A percentile compares a stretch with the other conserved stretches of the same genome.
These are phyloP conservation scores for Solanum chilense DNA, from an alignment of 257 asterid species.

Conservation along the genomic window DNA sequence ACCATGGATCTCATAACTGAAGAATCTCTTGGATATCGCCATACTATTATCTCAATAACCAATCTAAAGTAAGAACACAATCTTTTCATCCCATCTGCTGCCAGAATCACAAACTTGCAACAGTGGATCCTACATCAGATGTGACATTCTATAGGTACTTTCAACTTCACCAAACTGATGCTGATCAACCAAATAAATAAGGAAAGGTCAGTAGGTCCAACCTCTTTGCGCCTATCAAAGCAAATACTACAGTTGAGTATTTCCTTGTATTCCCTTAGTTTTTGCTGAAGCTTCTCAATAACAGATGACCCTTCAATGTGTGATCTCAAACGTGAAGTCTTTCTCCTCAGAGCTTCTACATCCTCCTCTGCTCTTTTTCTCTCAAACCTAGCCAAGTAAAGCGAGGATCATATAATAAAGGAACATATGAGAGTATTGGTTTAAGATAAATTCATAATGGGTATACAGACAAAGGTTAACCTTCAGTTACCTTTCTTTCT, in stretches of 20 bases:
- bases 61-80: not conserved
- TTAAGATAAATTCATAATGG: not conserved
- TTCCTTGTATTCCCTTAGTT: conserved; percentile 74
- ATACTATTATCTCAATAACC: not conserved
- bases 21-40: not conserved
- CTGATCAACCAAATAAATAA: not conserved
- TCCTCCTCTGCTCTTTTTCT: conserved; percentile 87
- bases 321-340: conserved; percentile 42
- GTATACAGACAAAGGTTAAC: not conserved
- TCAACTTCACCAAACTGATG: not conserved
- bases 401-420: not conserved
- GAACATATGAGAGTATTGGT: not conserved
- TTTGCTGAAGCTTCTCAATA: conserved; percentile 66
- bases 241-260: conserved; percentile 88
- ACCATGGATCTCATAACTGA: not conserved
- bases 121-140: not conserved
- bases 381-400: conserved; percentile 43
- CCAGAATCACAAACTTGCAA: not conserved
- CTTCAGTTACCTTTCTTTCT: conserved; percentile 65
- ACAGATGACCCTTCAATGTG: conserved; percentile 58
- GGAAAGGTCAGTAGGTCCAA: conserved; percentile 4
- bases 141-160: not conserved
- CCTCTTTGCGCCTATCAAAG: conserved; percentile 94
- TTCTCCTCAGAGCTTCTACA: conserved; percentile 58
- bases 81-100: not conserved